Conservation (phyloP, 2,329 filamentous ascomycete species). For the Penicillium digitatum region DNA sequence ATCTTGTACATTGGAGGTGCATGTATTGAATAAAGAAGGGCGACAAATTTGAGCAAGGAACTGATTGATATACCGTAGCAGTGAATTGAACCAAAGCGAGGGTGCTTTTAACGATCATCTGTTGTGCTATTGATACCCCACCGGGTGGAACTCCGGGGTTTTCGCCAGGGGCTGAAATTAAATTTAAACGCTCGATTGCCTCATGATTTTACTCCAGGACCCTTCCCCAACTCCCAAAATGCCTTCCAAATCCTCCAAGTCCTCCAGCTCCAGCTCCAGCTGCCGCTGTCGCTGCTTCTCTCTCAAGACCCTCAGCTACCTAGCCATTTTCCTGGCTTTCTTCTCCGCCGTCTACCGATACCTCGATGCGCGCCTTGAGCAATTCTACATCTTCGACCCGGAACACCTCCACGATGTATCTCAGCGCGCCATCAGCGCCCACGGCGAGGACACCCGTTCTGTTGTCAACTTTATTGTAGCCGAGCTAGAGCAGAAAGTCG, state of each 20-base stretch:
- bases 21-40: background rate
- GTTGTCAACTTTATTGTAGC: conserved; percentile 67
- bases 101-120: background rate
- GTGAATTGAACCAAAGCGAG: background rate
- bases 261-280: conserved; percentile 20
- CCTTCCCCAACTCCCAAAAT: conserved; percentile 13
- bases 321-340: conserved; percentile 35
- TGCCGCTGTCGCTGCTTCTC: conserved; percentile 26
- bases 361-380: conserved; percentile 38
- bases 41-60: background rate
- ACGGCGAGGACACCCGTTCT: conserved; percentile 70
- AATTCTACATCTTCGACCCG: conserved; percentile 71
- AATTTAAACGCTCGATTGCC: conserved; percentile 9
- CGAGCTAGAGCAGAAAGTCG: conserved; percentile 57
- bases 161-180: conserved; percentile 13
- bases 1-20: background rate
- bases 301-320: conserved; percentile 30
- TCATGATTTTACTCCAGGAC: background rate
- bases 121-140: conserved; percentile 9
- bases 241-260: conserved; percentile 26
- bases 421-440: conserved; percentile 59
- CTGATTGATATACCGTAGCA: background rate
- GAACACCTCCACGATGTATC: conserved; percentile 66
- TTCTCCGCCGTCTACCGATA: conserved; percentile 37
- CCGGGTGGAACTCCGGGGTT: conserved; percentile 17